Base-by-base conservation (phyloP, 805 yeast species). In the Lachancea quebecensis region DNA sequence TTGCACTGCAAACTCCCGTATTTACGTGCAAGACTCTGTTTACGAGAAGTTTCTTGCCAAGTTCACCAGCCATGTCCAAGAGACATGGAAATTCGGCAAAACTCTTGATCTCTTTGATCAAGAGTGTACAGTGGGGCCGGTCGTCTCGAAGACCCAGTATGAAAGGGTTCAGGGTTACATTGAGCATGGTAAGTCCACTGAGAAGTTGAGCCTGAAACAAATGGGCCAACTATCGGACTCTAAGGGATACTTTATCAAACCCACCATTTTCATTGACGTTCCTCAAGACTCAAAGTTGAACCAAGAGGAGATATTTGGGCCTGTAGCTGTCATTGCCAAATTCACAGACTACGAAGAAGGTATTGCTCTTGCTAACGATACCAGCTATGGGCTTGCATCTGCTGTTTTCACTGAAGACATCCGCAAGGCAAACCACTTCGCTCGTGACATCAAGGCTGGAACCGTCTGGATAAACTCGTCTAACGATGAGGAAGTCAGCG, bases 401-500 rank as follows among this genome's bases (percentile, higher is more conserved):
- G 70, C 72, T 5, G 76, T 87, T 9, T 86, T 86, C 70, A 79
- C 93, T 39, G 69, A 69, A 52, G 81, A 84, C 62, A 68, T 85
- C 42, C 70, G 74, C 39, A 70, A 73, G 41, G 91, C 89, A 9
- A 82, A 82, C 61, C 60, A 68, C 41, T 71, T 81, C 56, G 82
- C 87, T n/a, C 63, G 72, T 27, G 77, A 75, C 43, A 64, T 83
- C 48, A 73, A 77, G 52, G 80, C 86, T 1, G 90, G 90, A 18
- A 77, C 78, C 43, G 78, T 82, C 35, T 83, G 85, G 78, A 68
- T 82, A 55, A 83, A 83, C 66, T 72, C 81, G 10, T 80, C 82
- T 42, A 82, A 82, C 57, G 83, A 78, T 52, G 77, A 78, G 55
- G 81, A 79, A 57, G 62, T 71, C 47, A 71, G 73, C 47, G 77